Evolutionary conservation across 352 stramenopile species (phyloP).

Genomic region (Nothophytophthora sp.): DNA sequence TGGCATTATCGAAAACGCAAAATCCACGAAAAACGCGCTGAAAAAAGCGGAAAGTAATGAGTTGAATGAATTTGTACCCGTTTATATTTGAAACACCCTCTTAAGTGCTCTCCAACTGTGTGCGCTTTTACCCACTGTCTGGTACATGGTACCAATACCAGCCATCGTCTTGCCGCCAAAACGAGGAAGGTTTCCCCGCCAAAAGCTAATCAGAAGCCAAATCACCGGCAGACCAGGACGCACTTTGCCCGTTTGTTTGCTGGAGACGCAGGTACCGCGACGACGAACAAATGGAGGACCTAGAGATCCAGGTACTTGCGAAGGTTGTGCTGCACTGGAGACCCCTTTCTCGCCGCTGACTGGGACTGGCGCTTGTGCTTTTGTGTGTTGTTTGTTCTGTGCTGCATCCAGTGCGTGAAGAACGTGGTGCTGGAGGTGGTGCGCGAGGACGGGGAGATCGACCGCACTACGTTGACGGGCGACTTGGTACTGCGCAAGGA

Average conservation of each 20-base stretch:
- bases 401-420: slow-evolving; percentile 52
- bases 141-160: slow-evolving; percentile 30
- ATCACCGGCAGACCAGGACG: too few relatives aligned
- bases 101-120: too few relatives aligned
- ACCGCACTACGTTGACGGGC: slow-evolving; percentile 34
- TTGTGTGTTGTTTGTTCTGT: background rate
- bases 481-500: slow-evolving; percentile 77
- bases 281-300: slow-evolving; percentile 26
- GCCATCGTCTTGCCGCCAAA: slow-evolving; percentile 47
- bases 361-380: background rate
- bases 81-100: too few relatives aligned
- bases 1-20: too few relatives aligned
- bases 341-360: background rate
- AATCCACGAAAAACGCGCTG: too few relatives aligned
- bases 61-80: too few relatives aligned
- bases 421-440: slow-evolving; percentile 59
- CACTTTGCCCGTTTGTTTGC: too few relatives aligned
- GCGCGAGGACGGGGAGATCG: slow-evolving; percentile 41
- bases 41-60: too few relatives aligned
- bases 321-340: too few relatives aligned
- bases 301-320: slow-evolving; percentile 30
- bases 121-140: too few relatives aligned
- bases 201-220: slow-evolving; percentile 19
- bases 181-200: slow-evolving; percentile 17
- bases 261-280: slow-evolving; percentile 10